Base-by-base conservation (phyloP, 1,284 basidiomycete species). In the Mycosarcoma mackinlayi region DNA sequence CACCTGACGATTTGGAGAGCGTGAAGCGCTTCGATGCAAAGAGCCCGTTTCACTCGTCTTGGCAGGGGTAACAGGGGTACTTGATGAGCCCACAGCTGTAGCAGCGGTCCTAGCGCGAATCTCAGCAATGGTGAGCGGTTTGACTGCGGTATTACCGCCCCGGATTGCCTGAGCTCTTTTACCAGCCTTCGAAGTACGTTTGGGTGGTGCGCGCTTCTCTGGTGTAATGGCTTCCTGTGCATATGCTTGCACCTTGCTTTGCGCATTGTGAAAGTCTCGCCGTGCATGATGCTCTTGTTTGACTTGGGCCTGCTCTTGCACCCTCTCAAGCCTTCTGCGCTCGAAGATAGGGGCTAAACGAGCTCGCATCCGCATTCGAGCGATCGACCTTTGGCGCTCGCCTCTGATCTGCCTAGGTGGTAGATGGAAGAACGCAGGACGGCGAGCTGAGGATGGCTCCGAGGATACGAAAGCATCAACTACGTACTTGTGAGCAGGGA, bases 151-250 rank as follows among this genome's bases (percentile, higher is more conserved):
- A 34, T 18, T 47, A 3, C 47, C 51, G 19, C 63, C 63, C 19
- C 63, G 56, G 23, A 66, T 59, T 6, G 56, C 63, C 27, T 66
- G 63, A 10, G 63, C 63, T 40, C 63, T 38, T 25, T 66, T 66
- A 6, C 56, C 63, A 8, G 63, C 63, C 38, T 66, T 66, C 19
- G 38, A 51, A 3, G 39, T 41, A 16, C 63, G 63, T 25, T 56
- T 66, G 6, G 63, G 48, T 27, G 63, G 46, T 0, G 33, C 18
- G 11, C 48, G 48, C 24, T 30, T 59, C 34, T 60, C 63, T 14
- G 48, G 42, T 1, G 52, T 18, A 11, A 19, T n/a, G 6, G 31
- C 23, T 9, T 18, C 37, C n/a, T 40, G 34, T 6, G 21, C 18
- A 8, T 46, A 47, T 14, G 39, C 33, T 5, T 44, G 47, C 4